phyloP scores from a whole-genome alignment of 208 protist genomes.

The Crithidia acanthocephali region DNA sequence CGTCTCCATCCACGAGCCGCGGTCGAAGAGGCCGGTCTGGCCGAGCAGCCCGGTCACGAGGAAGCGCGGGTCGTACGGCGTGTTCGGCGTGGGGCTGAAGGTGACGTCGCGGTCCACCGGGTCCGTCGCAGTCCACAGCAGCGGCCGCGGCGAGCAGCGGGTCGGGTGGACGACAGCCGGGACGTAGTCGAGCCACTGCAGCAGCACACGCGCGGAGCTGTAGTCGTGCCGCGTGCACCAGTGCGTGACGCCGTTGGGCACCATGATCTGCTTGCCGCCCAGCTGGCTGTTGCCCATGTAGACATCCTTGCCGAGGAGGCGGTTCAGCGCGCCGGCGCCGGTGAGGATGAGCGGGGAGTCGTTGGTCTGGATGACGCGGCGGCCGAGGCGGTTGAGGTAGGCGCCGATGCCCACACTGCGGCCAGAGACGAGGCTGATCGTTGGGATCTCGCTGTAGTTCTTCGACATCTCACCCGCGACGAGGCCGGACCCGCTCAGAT shows the following conservation, averaged over 20 bases:
- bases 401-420: slow-evolving; percentile 98
- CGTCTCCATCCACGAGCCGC: slow-evolving; percentile 91
- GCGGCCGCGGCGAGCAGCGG: slow-evolving; percentile 51
- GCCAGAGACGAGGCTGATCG: slow-evolving; percentile 96
- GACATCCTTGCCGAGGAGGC: slow-evolving; percentile 96
- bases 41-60: slow-evolving; percentile 66
- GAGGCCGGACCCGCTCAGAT: slow-evolving; percentile 96
- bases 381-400: slow-evolving; percentile 98
- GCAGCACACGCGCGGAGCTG: slow-evolving; percentile 59
- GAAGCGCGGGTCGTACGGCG: slow-evolving; percentile 86
- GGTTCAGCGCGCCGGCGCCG: slow-evolving; percentile 92
- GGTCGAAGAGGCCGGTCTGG: slow-evolving; percentile 89
- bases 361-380: slow-evolving; percentile 96
- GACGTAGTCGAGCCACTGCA: slow-evolving; percentile 94
- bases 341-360: slow-evolving; percentile 96
- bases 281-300: slow-evolving; percentile 98
- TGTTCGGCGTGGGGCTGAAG: slow-evolving; percentile 63
- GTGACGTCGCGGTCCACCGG: slow-evolving; percentile 82
- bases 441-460: slow-evolving; percentile 97
- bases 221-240: slow-evolving; percentile 87
- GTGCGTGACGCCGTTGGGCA: slow-evolving; percentile 97
- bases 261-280: slow-evolving; percentile 97
- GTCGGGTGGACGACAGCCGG: slow-evolving; percentile 55
- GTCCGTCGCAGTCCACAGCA: slow-evolving; percentile 48
- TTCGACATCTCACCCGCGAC: slow-evolving; percentile 98